Evolutionary conservation across 2,329 filamentous ascomycete species (phyloP), one percentile per base, ranked within the genome.

Genomic region (Cercospora canescens): DNA sequence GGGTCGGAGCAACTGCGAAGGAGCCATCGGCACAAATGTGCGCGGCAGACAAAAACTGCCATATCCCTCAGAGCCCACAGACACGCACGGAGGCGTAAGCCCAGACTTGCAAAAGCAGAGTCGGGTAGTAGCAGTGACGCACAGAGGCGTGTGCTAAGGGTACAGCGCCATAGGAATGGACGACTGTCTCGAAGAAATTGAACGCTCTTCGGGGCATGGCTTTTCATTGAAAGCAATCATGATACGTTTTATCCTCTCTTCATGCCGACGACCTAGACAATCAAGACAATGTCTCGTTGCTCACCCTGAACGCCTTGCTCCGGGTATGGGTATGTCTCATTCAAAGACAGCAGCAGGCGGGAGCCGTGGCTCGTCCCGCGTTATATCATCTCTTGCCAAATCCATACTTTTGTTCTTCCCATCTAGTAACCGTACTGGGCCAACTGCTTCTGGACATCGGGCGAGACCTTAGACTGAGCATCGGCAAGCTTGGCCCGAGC

Each of bases 391-490:
- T 62, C 60, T 62, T 56, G 52, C 52, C 18, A 34, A 34, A 56
- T 50, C 45, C 45, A 24, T 50, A 26, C 52, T 56, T 56, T 56
- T 62, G 18, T 16, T 52, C 50, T 58, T 60, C 16, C 32, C 50
- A 32, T 82, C 82, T 97, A 98, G 89, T 96, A 97, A 83, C 94
- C 94, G 85, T 87, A 93, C 79, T 89, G 85, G 85, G 91, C 91
- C 81, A 98, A 91, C 84, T 95, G 90, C 87, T 91, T 87, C 84
- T 90, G 88, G 82, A 91, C 92, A 89, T 95, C 93, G 81, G 87
- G 89, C 81, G 88, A 89, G 76, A 93, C 92, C 83, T 86, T 91
- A 91, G 94, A 94, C 90, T 96, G 91, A 78, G 94, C 94, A 81
- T 97, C 92, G 76, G 89, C 87, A 77, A 97, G 86, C 87, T 96